These are phyloP conservation scores for Collariella sp. DNA, from an alignment of 495 filamentous ascomycete genomes.

Conservation along the genomic window DNA sequence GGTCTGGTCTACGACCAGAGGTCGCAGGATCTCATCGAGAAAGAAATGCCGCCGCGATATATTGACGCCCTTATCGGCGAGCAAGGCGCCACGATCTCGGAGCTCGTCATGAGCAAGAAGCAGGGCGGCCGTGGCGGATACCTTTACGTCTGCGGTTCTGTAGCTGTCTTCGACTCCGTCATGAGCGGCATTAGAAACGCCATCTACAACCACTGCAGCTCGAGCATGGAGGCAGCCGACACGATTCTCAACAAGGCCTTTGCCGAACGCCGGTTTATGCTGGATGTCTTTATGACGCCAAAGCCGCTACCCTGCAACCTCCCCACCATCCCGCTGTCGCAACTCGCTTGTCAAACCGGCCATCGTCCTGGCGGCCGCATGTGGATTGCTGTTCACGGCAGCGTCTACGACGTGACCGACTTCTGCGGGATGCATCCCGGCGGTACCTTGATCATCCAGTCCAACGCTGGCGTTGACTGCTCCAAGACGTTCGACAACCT, in stretches of 20 bases:
- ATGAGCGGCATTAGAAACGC: constrained; percentile 44
- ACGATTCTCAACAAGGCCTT: constrained; percentile 42
- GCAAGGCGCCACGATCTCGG: constrained; percentile 38
- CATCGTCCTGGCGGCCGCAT: constrained; percentile 40
- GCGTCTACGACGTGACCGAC: constrained; percentile 44
- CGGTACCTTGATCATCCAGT: constrained; percentile 43
- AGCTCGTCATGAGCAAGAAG: constrained; percentile 46
- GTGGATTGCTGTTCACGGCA: constrained; percentile 46
- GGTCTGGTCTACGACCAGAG: constrained; percentile 39
- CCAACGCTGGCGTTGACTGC: constrained; percentile 45
- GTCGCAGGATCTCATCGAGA: constrained; percentile 35
- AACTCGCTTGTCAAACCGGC: constrained; percentile 41
- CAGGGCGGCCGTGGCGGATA: constrained; percentile 44
- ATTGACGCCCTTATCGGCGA: constrained; percentile 43
- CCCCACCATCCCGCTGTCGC: constrained; percentile 40
- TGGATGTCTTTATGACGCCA: constrained; percentile 49
- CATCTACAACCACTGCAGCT: constrained; percentile 41
- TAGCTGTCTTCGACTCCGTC: constrained; percentile 46
- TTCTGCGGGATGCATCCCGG: constrained; percentile 44
- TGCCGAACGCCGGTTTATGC: constrained; percentile 45
- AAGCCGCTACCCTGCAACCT: constrained; percentile 41
- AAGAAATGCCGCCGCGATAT: constrained; percentile 42
- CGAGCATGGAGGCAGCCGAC: constrained; percentile 40
- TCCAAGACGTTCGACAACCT: constrained; percentile 44
- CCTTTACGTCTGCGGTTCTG: constrained; percentile 45